These are phyloP conservation scores for Magnaporthiopsis incrustans DNA, from an alignment of 2,329 filamentous ascomycete species.

Conservation along the genomic window DNA sequence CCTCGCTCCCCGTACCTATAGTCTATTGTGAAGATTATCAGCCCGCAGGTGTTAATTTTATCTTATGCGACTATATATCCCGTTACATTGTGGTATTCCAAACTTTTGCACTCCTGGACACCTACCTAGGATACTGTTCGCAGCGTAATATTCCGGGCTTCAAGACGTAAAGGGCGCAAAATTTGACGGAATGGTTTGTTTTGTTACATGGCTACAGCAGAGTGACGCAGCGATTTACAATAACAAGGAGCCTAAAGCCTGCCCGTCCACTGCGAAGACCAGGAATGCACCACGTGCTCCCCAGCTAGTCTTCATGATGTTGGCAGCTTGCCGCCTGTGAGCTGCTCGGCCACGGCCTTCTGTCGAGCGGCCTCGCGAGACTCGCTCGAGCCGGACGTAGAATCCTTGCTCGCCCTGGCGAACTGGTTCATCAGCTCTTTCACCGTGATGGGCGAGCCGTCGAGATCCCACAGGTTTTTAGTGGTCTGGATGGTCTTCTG, in stretches of 20 bases:
- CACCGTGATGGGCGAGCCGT: slow-evolving; percentile 37
- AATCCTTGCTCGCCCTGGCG: not conserved
- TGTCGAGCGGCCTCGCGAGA: slow-evolving; percentile 40
- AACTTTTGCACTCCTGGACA: not conserved
- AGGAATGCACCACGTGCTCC: not conserved
- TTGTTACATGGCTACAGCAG: slow-evolving; percentile 1
- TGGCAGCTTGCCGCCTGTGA: slow-evolving; percentile 50
- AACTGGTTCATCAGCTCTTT: slow-evolving; percentile 31
- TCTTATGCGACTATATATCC: not conserved
- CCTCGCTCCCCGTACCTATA: not conserved
- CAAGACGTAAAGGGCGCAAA: no score
- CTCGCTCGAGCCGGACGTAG: slow-evolving; percentile 22
- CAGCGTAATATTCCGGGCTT: not conserved
- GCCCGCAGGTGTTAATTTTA: not conserved
- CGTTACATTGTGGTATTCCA: not conserved
- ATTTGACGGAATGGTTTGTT: not conserved
- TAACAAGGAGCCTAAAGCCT: not conserved
- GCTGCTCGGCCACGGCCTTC: slow-evolving; percentile 48
- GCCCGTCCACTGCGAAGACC: not conserved
- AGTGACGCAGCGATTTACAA: not conserved
- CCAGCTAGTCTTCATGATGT: not conserved
- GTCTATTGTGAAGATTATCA: not conserved
- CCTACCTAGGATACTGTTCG: not conserved
- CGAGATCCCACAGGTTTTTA: slow-evolving; percentile 44
- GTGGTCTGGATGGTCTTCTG: slow-evolving; percentile 17